Base-by-base conservation (phyloP, 306 rosid genomes). In the Arachis stenosperma region DNA sequence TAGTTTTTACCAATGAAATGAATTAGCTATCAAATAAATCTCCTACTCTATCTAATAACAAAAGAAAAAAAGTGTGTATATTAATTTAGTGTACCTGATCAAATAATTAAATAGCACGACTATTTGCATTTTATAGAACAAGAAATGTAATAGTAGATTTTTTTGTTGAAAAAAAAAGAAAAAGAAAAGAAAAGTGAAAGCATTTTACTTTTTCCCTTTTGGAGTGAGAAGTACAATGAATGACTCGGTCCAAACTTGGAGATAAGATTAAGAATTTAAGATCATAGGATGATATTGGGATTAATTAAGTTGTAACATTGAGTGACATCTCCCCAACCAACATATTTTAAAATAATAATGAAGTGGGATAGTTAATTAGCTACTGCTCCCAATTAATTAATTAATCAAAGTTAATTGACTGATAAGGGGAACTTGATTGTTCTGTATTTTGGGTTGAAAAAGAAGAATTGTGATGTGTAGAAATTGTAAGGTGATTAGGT, bases 401-500 rank as follows among this genome's bases (percentile, higher is more conserved):
- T 17, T 11, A 61, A 37, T 73, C 41, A 61, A 73, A 72, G 4
- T 41, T 54, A 30, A 46, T 75, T 75, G 79, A 75, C 67, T 46
- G 47, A 7, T 5, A 13, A 73, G 61, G 61, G 69, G 47, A 61
- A 14, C 61, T 37, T 36, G 39, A 7, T 9, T 33, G 4, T 27
- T 22, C 33, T 22, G 13, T 7, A 15, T 53, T 15, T 53, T 53
- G 14, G 4, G 6, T 15, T 5, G 7, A 17, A 1, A 42, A 15
- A 0, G 43, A 14, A 5, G 1, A 44, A 43, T 39, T 6, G 5
- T 8, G 2, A 14, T 13, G 15, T 4, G 41, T 74, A n/a, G 30
- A 42, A 52, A 51, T 29, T 61, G 54, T 10, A 11, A 27, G 60
- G 8, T 43, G 46, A 13, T 43, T 46, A 13, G 4, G 65, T 29